Conservation (phyloP, 768 basidiomycete genomes). For the Auriculariales sp. region DNA sequence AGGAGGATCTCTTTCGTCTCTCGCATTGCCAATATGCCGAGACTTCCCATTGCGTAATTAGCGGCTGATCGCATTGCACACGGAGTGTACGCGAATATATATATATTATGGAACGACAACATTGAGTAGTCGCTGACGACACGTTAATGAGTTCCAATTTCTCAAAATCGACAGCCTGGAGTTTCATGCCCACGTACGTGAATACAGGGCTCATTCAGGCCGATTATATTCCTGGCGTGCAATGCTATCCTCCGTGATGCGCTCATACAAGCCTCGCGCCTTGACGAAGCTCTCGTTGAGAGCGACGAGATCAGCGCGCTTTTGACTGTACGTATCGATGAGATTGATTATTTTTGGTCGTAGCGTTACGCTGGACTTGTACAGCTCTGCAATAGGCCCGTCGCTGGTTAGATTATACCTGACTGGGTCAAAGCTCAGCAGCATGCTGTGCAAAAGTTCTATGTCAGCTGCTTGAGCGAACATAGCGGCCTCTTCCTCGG, state of each 20-base stretch:
- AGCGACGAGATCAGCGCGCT: constrained; percentile 83
- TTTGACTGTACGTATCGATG: constrained; percentile 95
- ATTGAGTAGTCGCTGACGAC: no score
- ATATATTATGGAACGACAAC: no score
- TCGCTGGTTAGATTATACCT: constrained; percentile 81
- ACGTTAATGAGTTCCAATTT: no score
- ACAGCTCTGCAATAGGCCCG: constrained; percentile 85
- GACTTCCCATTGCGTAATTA: no score
- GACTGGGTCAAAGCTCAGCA: constrained; percentile 55
- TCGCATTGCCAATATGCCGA: no score
- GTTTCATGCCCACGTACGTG: no score
- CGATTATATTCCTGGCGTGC: no score
- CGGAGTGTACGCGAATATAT: no score
- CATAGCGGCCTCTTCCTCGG: constrained; percentile 74
- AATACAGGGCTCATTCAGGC: no score
- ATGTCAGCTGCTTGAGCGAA: constrained; percentile 80
- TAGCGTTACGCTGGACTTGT: constrained; percentile 76
- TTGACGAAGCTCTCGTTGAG: constrained; percentile 92
- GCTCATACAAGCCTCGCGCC: constrained; percentile 78
- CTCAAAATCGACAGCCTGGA: no score
- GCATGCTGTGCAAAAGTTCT: constrained; percentile 61
- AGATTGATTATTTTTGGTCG: constrained; percentile 92
- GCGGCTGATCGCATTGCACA: no score
- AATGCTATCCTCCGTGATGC: constrained; percentile 85
- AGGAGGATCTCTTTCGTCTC: no score